phyloP scores from a whole-genome alignment of 2,329 filamentous ascomycete genomes.

The Fusarium fracticaudum region DNA sequence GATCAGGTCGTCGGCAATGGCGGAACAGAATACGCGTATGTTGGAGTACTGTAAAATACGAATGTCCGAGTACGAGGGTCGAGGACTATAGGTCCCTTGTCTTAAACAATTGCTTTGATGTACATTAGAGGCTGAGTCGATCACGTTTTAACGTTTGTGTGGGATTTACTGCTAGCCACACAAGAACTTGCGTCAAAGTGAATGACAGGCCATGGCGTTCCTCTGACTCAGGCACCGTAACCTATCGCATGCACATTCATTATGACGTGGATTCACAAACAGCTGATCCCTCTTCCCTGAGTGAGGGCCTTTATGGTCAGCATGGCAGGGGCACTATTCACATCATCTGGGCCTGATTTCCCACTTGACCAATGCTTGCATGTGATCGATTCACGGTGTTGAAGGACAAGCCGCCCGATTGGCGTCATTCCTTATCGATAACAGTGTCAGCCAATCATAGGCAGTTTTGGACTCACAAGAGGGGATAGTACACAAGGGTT shows the following conservation, averaged over 20 bases:
- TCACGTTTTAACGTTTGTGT: conserved; percentile 15
- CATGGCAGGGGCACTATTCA: conserved; percentile 6
- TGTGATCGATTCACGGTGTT: conserved; percentile 39
- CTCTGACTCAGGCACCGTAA: background rate
- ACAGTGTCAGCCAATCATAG: conserved; percentile 9
- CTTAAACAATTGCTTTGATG: background rate
- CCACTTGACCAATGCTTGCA: conserved; percentile 37
- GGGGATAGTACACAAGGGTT: conserved; percentile 3
- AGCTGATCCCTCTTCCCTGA: conserved; percentile 18
- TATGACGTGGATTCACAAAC: conserved; percentile 7
- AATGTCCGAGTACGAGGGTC: conserved; percentile 12
- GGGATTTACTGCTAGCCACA: background rate
- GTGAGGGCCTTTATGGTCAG: conserved; percentile 22
- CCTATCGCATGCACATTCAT: conserved; percentile 4
- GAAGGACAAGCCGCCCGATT: conserved; percentile 29
- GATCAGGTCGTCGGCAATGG: background rate
- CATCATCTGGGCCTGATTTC: conserved; percentile 33
- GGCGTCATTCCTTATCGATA: conserved; percentile 44
- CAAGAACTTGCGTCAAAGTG: background rate
- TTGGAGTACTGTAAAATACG: background rate
- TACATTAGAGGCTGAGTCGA: conserved; percentile 21
- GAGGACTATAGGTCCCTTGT: background rate
- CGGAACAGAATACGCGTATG: conserved; percentile 3
- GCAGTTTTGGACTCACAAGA: background rate
- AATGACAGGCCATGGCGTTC: background rate